Evolutionary conservation across 495 filamentous ascomycete genomes (phyloP).

Genomic region (Trichoderma reesei): DNA sequence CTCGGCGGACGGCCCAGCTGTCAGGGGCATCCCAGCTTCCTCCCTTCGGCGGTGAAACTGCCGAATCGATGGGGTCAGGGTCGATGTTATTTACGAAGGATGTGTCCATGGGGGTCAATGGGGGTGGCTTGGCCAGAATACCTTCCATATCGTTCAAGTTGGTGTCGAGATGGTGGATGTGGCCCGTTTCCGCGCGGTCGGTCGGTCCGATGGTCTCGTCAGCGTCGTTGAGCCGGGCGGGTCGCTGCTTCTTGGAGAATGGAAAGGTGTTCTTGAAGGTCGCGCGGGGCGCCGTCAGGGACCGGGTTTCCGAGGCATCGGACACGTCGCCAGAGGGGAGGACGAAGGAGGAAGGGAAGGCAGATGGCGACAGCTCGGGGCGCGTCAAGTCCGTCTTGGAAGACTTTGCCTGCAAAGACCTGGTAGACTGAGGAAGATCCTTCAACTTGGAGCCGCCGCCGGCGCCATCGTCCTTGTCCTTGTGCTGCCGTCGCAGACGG

Average conservation of each 20-base stretch:
- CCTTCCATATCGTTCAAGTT: constrained; percentile 76
- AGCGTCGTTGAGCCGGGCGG: constrained; percentile 31
- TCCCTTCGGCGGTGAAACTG: constrained; percentile 24
- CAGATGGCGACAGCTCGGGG: constrained; percentile 28
- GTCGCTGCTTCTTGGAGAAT: constrained; percentile 33
- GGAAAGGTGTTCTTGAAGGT: constrained; percentile 50
- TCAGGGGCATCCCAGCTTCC: constrained; percentile 80
- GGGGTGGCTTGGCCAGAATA: constrained; percentile 59
- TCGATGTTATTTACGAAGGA: constrained; percentile 44
- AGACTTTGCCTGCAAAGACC: constrained; percentile 40
- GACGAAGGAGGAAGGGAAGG: constrained; percentile 25
- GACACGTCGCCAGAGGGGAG: not conserved
- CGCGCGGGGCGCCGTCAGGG: constrained; percentile 34
- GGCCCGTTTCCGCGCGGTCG: constrained; percentile 32
- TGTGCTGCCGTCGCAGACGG: constrained; percentile 48
- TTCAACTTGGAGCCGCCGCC: constrained; percentile 31
- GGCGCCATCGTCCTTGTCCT: constrained; percentile 45
- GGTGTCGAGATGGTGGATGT: constrained; percentile 65
- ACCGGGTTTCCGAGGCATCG: constrained; percentile 18
- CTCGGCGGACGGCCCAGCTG: constrained; percentile 78
- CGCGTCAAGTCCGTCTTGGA: constrained; percentile 44
- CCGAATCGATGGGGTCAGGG: constrained; percentile 39
- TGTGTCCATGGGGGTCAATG: constrained; percentile 51
- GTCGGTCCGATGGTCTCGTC: constrained; percentile 38
- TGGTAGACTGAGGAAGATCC: constrained; percentile 45